Percentiles rank a stretch among this genome's conserved stretches.
Evolutionary conservation across 2,329 filamentous ascomycete species (phyloP).

Genomic region (Pezicula radicicola): DNA sequence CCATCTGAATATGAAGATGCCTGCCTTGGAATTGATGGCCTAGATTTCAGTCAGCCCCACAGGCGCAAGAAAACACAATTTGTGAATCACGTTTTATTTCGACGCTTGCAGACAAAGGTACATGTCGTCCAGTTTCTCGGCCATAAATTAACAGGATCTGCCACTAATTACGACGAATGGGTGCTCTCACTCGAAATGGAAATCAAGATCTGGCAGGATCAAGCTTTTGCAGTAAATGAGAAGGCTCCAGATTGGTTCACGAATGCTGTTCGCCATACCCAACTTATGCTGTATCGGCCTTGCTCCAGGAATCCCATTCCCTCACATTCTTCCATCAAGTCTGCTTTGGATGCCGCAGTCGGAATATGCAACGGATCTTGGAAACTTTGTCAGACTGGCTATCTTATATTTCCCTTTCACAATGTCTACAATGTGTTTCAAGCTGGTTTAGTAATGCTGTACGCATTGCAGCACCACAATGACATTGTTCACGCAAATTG

Average conservation of each 20-base stretch:
- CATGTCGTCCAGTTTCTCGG: background rate
- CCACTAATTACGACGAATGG: background rate
- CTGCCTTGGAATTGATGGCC: background rate
- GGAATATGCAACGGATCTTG: background rate
- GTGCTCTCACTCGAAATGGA: background rate
- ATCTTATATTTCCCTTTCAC: background rate
- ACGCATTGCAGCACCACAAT: background rate
- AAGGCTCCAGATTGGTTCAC: background rate
- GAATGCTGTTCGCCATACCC: background rate
- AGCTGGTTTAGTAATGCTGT: background rate
- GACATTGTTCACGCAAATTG: background rate
- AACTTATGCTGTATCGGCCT: background rate
- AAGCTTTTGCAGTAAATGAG: background rate
- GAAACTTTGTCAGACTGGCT: background rate
- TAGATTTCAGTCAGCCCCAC: background rate
- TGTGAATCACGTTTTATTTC: background rate
- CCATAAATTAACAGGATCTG: background rate
- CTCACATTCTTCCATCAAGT: background rate
- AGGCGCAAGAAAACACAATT: background rate
- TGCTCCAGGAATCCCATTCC: background rate
- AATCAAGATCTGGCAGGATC: background rate
- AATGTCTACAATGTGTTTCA: constrained; percentile 1
- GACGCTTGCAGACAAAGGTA: background rate
- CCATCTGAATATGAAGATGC: constrained; percentile 1
- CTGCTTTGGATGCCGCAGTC: background rate